A percentile compares a stretch with the other conserved stretches of the same genome.
Evolutionary conservation across 2,329 filamentous ascomycete genomes (phyloP).

Genomic region (Colletotrichum orchidophilum): DNA sequence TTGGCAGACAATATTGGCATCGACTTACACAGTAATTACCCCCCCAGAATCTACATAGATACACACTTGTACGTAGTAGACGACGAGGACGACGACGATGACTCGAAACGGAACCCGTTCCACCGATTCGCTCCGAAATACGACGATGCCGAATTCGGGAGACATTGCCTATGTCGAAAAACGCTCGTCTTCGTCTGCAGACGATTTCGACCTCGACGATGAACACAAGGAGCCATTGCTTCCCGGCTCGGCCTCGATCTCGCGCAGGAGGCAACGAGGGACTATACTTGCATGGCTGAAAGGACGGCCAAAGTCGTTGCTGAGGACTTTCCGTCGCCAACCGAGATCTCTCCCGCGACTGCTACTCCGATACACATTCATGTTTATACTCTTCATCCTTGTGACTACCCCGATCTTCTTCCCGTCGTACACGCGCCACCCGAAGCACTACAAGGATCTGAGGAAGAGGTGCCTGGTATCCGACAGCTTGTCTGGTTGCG

Average conservation of each 20-base stretch:
- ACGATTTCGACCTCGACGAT: constrained; percentile 17
- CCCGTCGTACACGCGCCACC: constrained; percentile 53
- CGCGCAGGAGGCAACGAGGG: not conserved
- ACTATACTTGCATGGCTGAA: constrained; percentile 21
- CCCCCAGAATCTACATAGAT: not conserved
- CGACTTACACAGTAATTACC: not conserved
- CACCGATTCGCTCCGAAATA: not conserved
- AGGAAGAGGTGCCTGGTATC: constrained; percentile 42
- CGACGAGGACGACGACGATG: not conserved
- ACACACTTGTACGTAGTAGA: not conserved
- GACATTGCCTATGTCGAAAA: not conserved
- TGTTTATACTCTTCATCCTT: constrained; percentile 44
- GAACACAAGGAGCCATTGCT: constrained; percentile 27
- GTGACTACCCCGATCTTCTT: constrained; percentile 48
- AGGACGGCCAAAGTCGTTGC: constrained; percentile 14
- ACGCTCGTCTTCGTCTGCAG: constrained; percentile 9
- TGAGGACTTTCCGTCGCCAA: constrained; percentile 29
- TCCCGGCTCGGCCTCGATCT: not conserved
- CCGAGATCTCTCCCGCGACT: constrained; percentile 23
- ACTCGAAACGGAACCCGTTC: not conserved
- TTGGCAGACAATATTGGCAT: not conserved
- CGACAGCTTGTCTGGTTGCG: constrained; percentile 44
- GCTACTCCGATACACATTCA: constrained; percentile 37
- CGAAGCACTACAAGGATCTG: constrained; percentile 48
- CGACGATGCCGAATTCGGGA: constrained; percentile 2